Evolutionary conservation across 352 stramenopile species (phyloP).

Genomic region (Pythium apleroticum): DNA sequence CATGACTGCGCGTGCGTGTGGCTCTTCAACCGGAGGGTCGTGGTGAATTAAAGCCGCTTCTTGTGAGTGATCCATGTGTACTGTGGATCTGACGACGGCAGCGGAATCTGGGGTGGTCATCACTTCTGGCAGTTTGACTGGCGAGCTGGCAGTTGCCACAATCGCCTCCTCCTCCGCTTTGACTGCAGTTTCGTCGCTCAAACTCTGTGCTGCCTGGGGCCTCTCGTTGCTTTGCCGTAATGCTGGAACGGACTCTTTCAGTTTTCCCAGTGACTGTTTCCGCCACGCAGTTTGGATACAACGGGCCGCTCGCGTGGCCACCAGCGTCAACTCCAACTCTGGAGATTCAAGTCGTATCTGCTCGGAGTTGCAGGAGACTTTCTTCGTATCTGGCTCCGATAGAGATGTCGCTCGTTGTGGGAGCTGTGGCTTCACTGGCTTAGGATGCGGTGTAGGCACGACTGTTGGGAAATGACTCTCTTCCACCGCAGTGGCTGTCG

Average conservation of each 20-base stretch:
- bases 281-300: conserved; percentile 12
- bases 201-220: no score
- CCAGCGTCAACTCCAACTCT: not conserved
- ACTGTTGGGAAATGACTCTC: not conserved
- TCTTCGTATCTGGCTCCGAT: no score
- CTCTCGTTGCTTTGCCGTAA: no score
- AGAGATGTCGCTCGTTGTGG: not conserved
- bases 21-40: not conserved
- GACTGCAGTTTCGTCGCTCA: no score
- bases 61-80: not conserved
- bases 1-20: conserved; percentile 4
- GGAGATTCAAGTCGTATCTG: no score
- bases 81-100: no score
- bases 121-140: no score
- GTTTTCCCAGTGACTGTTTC: not conserved
- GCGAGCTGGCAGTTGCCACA: no score
- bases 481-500: not conserved
- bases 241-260: no score
- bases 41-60: not conserved
- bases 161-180: no score
- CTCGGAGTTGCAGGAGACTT: no score
- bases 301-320: not conserved
- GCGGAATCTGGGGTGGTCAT: no score
- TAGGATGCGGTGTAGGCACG: conserved; percentile 13
- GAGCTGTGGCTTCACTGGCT: conserved; percentile 13